A percentile compares a stretch with the other conserved stretches of the same genome.
These are phyloP conservation scores for Vinca minor DNA, from an alignment of 257 asterid species.

Conservation along the genomic window DNA sequence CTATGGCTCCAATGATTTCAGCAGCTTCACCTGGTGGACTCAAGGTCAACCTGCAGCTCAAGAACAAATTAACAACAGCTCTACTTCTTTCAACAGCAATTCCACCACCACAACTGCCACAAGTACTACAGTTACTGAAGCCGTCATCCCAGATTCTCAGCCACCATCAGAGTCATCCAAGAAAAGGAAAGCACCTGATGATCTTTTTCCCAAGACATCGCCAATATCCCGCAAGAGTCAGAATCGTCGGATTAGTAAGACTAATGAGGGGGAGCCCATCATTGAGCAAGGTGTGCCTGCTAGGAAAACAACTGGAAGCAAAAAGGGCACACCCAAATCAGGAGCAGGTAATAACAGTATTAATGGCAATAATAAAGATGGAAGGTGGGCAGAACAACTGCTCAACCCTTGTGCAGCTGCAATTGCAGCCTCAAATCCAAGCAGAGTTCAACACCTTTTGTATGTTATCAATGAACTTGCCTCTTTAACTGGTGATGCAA, in stretches of 20 bases:
- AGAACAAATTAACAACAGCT: constrained; percentile 25
- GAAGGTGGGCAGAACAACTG: constrained; percentile 88
- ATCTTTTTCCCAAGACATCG: constrained; percentile 18
- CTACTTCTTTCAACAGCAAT: constrained; percentile 31
- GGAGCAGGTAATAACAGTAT: constrained; percentile 20
- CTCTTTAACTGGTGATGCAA: constrained; percentile 62
- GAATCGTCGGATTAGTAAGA: constrained; percentile 19
- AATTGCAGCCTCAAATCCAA: constrained; percentile 42
- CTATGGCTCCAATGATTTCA: constrained; percentile 40
- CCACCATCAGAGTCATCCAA: constrained; percentile 27
- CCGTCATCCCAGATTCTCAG: constrained; percentile 21
- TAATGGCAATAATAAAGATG: constrained; percentile 43
- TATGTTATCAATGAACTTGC: constrained; percentile 64
- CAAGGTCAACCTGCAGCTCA: constrained; percentile 29
- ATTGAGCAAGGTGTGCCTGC: constrained; percentile 18
- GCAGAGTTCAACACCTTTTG: constrained; percentile 66
- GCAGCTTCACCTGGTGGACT: constrained; percentile 50
- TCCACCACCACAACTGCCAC: constrained; percentile 17
- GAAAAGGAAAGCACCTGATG: constrained; percentile 47
- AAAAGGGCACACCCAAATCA: constrained; percentile 24
- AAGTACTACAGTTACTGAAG: constrained; percentile 23
- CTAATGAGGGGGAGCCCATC: constrained; percentile 12
- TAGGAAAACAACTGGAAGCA: constrained; percentile 28
- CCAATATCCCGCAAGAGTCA: constrained; percentile 19
- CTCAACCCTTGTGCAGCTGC: constrained; percentile 89